A percentile compares a stretch with the other conserved stretches of the same genome.
phyloP scores from a whole-genome alignment of 768 basidiomycete genomes.

The Stropharia rugosoannulata region DNA sequence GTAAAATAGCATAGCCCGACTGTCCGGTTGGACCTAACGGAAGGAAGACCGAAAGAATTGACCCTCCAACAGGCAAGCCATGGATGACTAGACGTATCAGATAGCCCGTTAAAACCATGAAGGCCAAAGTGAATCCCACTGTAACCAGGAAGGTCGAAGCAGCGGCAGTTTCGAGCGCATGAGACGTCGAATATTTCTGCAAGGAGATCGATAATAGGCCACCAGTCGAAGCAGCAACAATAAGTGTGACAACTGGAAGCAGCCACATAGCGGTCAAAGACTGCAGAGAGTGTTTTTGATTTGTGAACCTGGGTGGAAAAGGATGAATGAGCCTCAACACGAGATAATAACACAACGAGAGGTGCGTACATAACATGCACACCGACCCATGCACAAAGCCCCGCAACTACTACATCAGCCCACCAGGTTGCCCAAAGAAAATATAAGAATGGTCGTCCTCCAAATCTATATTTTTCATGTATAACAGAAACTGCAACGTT shows the following conservation, averaged over 20 bases:
- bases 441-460: slow-evolving; percentile 52
- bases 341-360: background rate
- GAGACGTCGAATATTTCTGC: slow-evolving; percentile 36
- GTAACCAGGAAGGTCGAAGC: slow-evolving; percentile 55
- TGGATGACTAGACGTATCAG: slow-evolving; percentile 55
- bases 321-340: background rate
- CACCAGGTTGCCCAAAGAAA: slow-evolving; percentile 69
- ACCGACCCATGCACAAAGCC: slow-evolving; percentile 58
- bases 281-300: slow-evolving; percentile 52
- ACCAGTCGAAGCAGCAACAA: slow-evolving; percentile 70
- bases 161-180: slow-evolving; percentile 55
- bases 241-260: slow-evolving; percentile 72
- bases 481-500: slow-evolving; percentile 46
- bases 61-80: slow-evolving; percentile 48
- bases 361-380: slow-evolving; percentile 64
- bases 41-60: slow-evolving; percentile 63
- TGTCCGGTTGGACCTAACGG: slow-evolving; percentile 76
- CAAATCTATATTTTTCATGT: slow-evolving; percentile 43
- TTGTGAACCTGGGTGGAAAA: slow-evolving; percentile 44
- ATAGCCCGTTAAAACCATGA: slow-evolving; percentile 70
- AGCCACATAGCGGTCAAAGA: slow-evolving; percentile 67
- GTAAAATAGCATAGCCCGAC: slow-evolving; percentile 54
- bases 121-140: slow-evolving; percentile 55
- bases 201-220: slow-evolving; percentile 56
- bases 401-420: slow-evolving; percentile 56